Evolutionary conservation across 495 filamentous ascomycete species (phyloP).

Genomic region (Amorphotheca resinae): DNA sequence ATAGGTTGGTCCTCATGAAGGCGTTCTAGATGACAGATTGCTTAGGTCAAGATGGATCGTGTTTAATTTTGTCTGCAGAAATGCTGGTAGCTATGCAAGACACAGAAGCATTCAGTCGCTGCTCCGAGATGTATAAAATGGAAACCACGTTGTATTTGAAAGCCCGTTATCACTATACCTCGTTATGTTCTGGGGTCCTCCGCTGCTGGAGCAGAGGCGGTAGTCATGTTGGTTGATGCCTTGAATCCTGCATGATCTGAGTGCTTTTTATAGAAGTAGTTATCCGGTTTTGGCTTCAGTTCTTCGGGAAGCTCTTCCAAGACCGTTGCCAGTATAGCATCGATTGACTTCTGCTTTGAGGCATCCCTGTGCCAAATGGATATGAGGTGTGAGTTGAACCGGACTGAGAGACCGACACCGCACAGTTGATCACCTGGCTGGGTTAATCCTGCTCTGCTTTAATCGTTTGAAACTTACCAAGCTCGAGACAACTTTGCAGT

Average conservation of each 20-base stretch:
- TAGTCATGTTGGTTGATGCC: conserved; percentile 22
- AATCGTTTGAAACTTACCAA: conserved; percentile 34
- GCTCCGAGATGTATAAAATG: no score
- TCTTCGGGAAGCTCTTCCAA: conserved; percentile 55
- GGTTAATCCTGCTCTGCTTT: neutral
- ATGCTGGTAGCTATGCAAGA: no score
- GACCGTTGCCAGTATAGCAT: conserved; percentile 53
- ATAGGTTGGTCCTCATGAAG: neutral
- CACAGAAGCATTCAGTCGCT: no score
- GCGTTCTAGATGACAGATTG: neutral
- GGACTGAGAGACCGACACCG: conserved; percentile 56
- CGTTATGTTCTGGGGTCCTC: conserved; percentile 15
- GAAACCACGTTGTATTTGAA: no score
- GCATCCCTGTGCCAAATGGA: conserved; percentile 80
- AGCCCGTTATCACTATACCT: no score
- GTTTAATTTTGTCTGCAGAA: no score
- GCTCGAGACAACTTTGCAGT: conserved; percentile 61
- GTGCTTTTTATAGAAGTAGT: conserved; percentile 57
- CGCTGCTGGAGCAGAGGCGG: conserved; percentile 5
- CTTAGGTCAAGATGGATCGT: no score
- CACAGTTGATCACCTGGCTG: conserved; percentile 63
- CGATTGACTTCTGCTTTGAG: conserved; percentile 58
- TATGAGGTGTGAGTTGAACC: conserved; percentile 68
- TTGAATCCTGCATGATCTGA: conserved; percentile 46
- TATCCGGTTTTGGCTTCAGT: conserved; percentile 51